Conservation (phyloP, 2,329 filamentous ascomycete genomes). For the Aspergillus fumigatiaffinis region DNA sequence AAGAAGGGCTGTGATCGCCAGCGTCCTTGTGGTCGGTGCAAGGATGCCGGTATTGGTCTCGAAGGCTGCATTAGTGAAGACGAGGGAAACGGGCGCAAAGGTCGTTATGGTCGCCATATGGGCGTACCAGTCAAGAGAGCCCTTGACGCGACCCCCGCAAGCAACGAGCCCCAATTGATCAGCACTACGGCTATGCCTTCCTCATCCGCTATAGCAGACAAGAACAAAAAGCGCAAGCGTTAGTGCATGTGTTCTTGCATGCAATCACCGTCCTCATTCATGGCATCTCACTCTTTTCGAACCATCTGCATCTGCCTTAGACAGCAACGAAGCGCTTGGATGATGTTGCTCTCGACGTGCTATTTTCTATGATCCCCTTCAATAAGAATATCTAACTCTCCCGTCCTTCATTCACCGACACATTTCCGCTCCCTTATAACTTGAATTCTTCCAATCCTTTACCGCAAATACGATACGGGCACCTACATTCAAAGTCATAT, state of each 20-base stretch:
- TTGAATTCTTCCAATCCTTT: conserved; percentile 4
- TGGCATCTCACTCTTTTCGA: background rate
- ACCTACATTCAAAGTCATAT: background rate
- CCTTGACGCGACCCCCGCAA: conserved; percentile 44
- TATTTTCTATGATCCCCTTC: background rate
- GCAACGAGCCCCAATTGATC: conserved; percentile 48
- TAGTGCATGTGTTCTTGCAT: conserved; percentile 25
- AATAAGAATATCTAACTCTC: conserved; percentile 3
- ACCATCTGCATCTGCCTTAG: background rate
- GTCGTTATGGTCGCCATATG: conserved; percentile 75
- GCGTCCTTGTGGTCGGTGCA: conserved; percentile 89
- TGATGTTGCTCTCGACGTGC: background rate
- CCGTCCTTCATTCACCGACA: conserved; percentile 4
- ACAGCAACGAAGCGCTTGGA: background rate
- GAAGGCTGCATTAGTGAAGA: conserved; percentile 97
- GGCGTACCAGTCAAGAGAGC: conserved; percentile 62
- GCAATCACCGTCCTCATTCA: background rate
- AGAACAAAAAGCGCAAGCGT: conserved; percentile 68
- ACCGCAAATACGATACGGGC: conserved; percentile 2
- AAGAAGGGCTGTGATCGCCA: conserved; percentile 99
- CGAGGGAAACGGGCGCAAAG: conserved; percentile 94
- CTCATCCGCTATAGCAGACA: conserved; percentile 45
- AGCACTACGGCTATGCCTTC: conserved; percentile 28
- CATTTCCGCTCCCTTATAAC: conserved; percentile 2
- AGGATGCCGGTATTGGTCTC: conserved; percentile 87